These are phyloP conservation scores for Mycena kentingensis DNA, from an alignment of 768 basidiomycete species.

Conservation along the genomic window DNA sequence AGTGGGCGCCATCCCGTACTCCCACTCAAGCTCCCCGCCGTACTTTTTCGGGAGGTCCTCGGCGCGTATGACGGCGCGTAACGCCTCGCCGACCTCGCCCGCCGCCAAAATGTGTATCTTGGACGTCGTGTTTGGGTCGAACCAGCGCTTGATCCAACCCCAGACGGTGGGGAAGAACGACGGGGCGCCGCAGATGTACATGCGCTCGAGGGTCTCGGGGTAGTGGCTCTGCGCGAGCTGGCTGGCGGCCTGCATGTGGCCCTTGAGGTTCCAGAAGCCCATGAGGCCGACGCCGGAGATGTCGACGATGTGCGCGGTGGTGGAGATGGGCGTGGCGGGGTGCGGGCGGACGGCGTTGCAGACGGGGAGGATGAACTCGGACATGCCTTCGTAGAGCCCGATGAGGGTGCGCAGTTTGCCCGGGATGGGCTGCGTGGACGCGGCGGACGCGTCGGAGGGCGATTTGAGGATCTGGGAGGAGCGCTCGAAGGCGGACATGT, in stretches of 20 bases:
- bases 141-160: conserved; percentile 62
- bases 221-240: conserved; percentile 56
- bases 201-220: conserved; percentile 53
- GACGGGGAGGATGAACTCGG: conserved; percentile 48
- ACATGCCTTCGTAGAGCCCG: conserved; percentile 51
- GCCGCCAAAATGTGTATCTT: conserved; percentile 57
- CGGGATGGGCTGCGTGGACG: conserved; percentile 4
- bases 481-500: conserved; percentile 51
- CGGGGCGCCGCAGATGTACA: conserved; percentile 58
- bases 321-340: conserved; percentile 39
- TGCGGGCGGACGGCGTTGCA: conserved; percentile 39
- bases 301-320: conserved; percentile 53
- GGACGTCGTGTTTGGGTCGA: conserved; percentile 56
- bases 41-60: conserved; percentile 53
- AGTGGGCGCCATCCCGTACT: conserved; percentile 50
- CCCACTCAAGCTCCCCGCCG: conserved; percentile 58
- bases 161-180: conserved; percentile 62
- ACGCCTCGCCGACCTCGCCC: conserved; percentile 38
- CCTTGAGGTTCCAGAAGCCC: conserved; percentile 47
- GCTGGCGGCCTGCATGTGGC: conserved; percentile 58
- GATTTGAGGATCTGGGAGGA: conserved; percentile 14
- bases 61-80: conserved; percentile 43
- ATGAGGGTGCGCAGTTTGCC: conserved; percentile 19
- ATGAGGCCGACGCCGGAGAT: conserved; percentile 44
- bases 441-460: background rate